Evolutionary conservation across 768 basidiomycete genomes (phyloP), one percentile per base, ranked within the genome.

Genomic region (Naematelia aurantialba): DNA sequence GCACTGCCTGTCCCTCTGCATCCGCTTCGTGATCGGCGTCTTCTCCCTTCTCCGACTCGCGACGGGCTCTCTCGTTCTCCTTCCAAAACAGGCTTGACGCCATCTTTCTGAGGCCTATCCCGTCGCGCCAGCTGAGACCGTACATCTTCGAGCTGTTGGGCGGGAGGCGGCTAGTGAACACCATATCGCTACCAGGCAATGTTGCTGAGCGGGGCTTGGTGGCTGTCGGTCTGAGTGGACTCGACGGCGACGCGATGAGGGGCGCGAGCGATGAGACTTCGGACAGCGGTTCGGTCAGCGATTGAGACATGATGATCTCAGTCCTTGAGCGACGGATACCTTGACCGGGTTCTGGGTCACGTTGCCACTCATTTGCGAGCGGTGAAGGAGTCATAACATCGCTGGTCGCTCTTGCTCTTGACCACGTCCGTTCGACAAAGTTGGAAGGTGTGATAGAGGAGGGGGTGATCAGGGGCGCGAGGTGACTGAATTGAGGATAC

Each of bases 331-430:
- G 31, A 1, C 68, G 55, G 2, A 69, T 62, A 4, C 65, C 61
- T 4, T 50, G 52, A 30, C 69, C 67, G 13, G 60, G 57, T 45
- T 66, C 64, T 17, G 67, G 44, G 5, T 63, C 68, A 29, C 29
- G 52, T 52, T 52, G 52, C 70, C 70, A 74, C 39, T 72, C 73
- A 24, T 70, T 69, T 12, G 70, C 72, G 17, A 76, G 50, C 11
- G 74, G 74, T 50, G 68, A 70, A 13, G 74, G 74, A 1, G 61
- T 67, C 25, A 72, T 63, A 19, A 76, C 72, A 47, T 69, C 72
- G 44, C 70, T 72, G 12, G 65, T 69, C 29, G 62, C 65, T 52
- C 70, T 55, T 5, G 68, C 61, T 24, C 68, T 45, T n/a, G 56
- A 58, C 53, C 59, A 58, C 0, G 47, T 48, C 14, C 58, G 30